Base-by-base conservation (phyloP, 331 rosid species). In the Quercus tomentella region DNA sequence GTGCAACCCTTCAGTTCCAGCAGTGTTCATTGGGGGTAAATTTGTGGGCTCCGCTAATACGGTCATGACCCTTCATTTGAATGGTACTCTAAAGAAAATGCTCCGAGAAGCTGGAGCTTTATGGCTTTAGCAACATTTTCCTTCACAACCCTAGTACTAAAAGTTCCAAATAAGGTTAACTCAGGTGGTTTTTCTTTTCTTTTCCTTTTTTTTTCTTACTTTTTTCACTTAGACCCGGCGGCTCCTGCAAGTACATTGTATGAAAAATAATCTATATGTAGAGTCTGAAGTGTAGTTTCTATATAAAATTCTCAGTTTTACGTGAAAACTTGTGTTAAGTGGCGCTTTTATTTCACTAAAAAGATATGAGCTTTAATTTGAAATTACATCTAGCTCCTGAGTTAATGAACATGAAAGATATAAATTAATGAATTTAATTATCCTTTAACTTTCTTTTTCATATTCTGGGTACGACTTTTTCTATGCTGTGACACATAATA, bases 41-140 rank as follows among this genome's bases (percentile, higher is more conserved):
- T 88, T 93, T 15, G 91, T 95, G 14, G 99, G 99, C 62, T 88
- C 96, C 0, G 97, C 97, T 56, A 93, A 95, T 75, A 73, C 89
- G 0, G 83, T 95, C 85, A 93, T 95, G 92, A 92, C 97, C 68
- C 97, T 90, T 81, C 99, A 95, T 70, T 93, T 95, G 71, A 95
- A 88, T 81, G 97, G 99, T 60, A 79, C 94, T 4, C 91, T 95
- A 69, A 93, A 90, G 86, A 93, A 72, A 76, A 84, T 95, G 93
- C 97, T 95, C 58, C 88, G 85, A 82, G 97, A 92, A 75, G 99
- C 97, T 3, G 99, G 99, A 22, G 99, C 99, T 18, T 67, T 95
- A 0, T 95, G 99, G 99, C 97, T 94, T 41, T 94, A 83, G 72
- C 62, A 57, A 35, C 10, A 4, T 10, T 17, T 22, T 18, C 35